Percentiles rank a stretch among this genome's conserved stretches.
phyloP scores from a whole-genome alignment of 768 basidiomycete genomes.

The Megacollybia marginata region DNA sequence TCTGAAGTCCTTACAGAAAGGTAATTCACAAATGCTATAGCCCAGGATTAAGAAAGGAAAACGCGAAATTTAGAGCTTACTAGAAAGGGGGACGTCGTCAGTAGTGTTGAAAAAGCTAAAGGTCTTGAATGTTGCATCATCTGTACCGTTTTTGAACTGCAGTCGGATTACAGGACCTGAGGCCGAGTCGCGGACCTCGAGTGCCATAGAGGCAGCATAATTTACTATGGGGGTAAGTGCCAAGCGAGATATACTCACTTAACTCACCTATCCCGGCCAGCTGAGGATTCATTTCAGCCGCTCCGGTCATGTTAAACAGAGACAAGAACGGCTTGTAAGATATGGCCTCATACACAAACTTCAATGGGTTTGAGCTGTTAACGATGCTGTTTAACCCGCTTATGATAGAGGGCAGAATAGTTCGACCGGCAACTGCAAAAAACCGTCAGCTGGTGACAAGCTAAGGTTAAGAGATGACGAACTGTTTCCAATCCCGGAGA shows the following conservation, averaged over 20 bases:
- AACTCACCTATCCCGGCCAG: constrained; percentile 52
- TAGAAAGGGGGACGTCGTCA: constrained; percentile 47
- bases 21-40: constrained; percentile 30
- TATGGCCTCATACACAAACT: constrained; percentile 51
- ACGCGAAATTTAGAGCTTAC: too few species aligned
- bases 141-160: constrained; percentile 65
- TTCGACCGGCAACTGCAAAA: constrained; percentile 55
- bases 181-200: constrained; percentile 50
- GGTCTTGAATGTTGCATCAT: constrained; percentile 34
- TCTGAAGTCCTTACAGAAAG: constrained; percentile 19
- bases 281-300: constrained; percentile 38
- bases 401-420: constrained; percentile 56
- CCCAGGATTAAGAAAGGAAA: too few species aligned
- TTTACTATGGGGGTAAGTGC: constrained; percentile 34
- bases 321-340: constrained; percentile 77
- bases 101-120: constrained; percentile 38
- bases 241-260: not conserved
- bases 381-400: constrained; percentile 43
- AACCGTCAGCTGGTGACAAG: not conserved
- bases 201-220: constrained; percentile 48
- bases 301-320: constrained; percentile 70
- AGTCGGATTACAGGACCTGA: constrained; percentile 49
- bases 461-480: constrained; percentile 3
- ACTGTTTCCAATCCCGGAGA: constrained; percentile 64
- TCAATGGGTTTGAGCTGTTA: constrained; percentile 42